These are phyloP conservation scores for Filosporella fistucella DNA, from an alignment of 495 filamentous ascomycete species.

Conservation along the genomic window DNA sequence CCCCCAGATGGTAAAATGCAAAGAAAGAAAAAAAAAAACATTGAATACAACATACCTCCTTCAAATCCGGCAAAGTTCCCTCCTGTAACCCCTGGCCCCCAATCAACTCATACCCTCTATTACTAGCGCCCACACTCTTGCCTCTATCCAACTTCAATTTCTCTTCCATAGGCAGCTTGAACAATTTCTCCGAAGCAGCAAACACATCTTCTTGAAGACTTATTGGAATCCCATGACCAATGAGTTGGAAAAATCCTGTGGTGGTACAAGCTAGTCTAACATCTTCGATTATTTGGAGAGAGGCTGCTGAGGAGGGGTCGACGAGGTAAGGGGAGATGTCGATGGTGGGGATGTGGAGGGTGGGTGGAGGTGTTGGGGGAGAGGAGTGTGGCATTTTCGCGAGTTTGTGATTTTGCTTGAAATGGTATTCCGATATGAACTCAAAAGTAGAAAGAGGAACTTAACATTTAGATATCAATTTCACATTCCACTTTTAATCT, in stretches of 20 bases:
- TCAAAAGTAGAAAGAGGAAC: too few species aligned
- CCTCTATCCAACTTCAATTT: slow-evolving; percentile 41
- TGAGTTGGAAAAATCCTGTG: slow-evolving; percentile 56
- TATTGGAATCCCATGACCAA: slow-evolving; percentile 34
- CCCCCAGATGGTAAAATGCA: too few species aligned
- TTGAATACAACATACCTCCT: slow-evolving; percentile 30
- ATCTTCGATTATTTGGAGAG: neutral
- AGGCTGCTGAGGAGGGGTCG: slow-evolving; percentile 18
- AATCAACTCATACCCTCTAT: slow-evolving; percentile 44
- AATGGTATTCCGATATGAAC: neutral
- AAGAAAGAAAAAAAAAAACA: neutral
- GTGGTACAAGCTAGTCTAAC: slow-evolving; percentile 43
- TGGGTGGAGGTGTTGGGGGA: neutral
- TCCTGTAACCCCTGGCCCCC: slow-evolving; percentile 39
- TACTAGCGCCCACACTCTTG: slow-evolving; percentile 31
- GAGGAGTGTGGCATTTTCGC: slow-evolving; percentile 2
- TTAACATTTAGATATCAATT: too few species aligned
- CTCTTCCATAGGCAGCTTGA: slow-evolving; percentile 40
- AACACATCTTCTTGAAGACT: slow-evolving; percentile 34
- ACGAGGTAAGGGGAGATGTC: slow-evolving; percentile 21
- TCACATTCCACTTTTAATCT: too few species aligned
- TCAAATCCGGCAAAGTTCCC: slow-evolving; percentile 38
- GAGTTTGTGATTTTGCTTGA: neutral
- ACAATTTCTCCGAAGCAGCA: slow-evolving; percentile 37
- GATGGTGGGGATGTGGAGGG: slow-evolving; percentile 26